These are phyloP conservation scores for Fusarium nygamai DNA, from an alignment of 2,329 filamentous ascomycete genomes.

Conservation along the genomic window DNA sequence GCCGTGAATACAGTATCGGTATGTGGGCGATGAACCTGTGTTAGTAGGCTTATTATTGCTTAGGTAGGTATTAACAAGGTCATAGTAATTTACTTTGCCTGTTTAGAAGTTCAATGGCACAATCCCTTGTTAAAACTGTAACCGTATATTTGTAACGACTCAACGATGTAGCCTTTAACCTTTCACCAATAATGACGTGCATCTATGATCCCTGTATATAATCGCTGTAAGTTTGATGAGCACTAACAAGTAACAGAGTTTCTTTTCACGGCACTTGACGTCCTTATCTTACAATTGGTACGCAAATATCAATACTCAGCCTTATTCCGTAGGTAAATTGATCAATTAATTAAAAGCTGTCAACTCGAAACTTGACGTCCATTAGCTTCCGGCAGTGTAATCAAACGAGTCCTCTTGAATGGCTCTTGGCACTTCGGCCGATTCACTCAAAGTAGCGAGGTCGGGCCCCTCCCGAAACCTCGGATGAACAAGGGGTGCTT, in stretches of 20 bases:
- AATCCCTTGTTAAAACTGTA: neutral
- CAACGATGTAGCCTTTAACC: neutral
- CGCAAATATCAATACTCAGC: neutral
- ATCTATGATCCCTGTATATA: neutral
- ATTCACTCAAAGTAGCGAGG: conserved; percentile 18
- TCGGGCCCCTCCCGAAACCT: conserved; percentile 32
- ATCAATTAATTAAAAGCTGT: neutral
- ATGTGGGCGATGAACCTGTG: neutral
- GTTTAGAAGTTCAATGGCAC: neutral
- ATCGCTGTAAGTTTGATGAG: neutral
- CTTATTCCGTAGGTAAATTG: neutral
- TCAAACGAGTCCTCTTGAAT: neutral
- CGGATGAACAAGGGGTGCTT: conserved; percentile 33
- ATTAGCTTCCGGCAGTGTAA: neutral
- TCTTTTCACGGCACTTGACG: neutral
- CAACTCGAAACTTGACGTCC: conserved; percentile 22
- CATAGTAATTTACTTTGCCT: neutral
- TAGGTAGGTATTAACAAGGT: neutral
- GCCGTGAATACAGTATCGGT: neutral
- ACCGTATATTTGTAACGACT: neutral
- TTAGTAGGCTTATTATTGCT: neutral
- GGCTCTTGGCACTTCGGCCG: conserved; percentile 20
- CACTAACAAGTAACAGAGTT: neutral
- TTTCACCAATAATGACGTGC: neutral
- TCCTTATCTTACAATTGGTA: neutral